Evolutionary conservation across 2,329 filamentous ascomycete genomes (phyloP), one percentile per base, ranked within the genome.

Genomic region (Pleomassaria siparia): DNA sequence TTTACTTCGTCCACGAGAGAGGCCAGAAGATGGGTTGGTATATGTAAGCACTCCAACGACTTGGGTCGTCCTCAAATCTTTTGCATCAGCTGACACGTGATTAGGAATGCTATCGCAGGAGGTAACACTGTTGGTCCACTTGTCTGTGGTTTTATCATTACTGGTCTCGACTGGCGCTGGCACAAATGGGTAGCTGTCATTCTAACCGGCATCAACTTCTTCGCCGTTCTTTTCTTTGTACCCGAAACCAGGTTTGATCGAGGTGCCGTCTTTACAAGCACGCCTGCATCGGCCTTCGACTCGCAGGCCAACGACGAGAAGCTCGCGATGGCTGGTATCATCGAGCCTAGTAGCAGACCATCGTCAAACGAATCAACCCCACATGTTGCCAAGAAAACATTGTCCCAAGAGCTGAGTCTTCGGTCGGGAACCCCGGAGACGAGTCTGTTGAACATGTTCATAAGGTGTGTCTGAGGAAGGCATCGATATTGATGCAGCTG

Each of bases 51-150:
- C 20, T 37, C 29, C 5, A 30, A 12, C n/a, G 18, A 22, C n/a
- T 47, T 36, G 30, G 15, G 3, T 20, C 8, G n/a, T 12, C 7
- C 16, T 8, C 15, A 20, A 20, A 32, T 35, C 15, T 18, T 35
- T 6, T 30, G 3, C 15, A 18, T 15, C 4, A 22, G n/a, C 35
- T 37, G 15, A 37, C n/a, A 11, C 6, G 21, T 11, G 35, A 24
- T 20, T 56, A 51, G 54, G 35, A 69, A 67, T 44, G 58, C 63
- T 2, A 72, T 72, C 35, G 53, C 62, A 12, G 65, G 68, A 7
- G 70, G 70, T 7, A 72, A 73, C 47, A 71, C 68, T 1, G 48
- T 74, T 15, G 70, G 72, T 0, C 70, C 69, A 6, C 43, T 73
- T 16, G 66, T 73, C 18, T 73, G 70, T 28, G 70, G 70, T 2